Base-by-base conservation (phyloP, 129 eudicot species). In the Escallonia rubra region DNA sequence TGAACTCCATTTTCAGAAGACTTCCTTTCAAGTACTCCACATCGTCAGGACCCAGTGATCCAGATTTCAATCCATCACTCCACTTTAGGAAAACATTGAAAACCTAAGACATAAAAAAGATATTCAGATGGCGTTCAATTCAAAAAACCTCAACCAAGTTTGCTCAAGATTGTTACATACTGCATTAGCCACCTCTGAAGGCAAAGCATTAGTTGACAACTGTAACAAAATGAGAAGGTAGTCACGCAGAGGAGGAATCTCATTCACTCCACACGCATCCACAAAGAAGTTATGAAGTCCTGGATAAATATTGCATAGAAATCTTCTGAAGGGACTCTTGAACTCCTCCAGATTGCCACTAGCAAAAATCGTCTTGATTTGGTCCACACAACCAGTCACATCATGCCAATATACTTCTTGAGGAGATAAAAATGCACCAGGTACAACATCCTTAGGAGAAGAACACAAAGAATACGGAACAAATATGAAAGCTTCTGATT, bases 391-490 rank as follows among this genome's bases (percentile, higher is more conserved):
- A 72, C 82, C 84, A 57, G 82, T 82, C 10, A 73, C 72, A 75
- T 90, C 97, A 41, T 80, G 91, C 95, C 97, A 86, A 64, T 74
- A 86, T 15, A 87, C 95, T 66, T 86, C 91, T 43, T 52, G 77
- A 61, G 91, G 84, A 62, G 95, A 79, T 59, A 88, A 65, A 62
- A 88, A 73, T 41, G 56, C 73, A 76, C 98, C 98, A 66, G 89
- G 38, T 55, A 82, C 90, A 83, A 66, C 82, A 64, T 81, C 84
- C 72, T 84, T 87, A 67, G 57, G 74, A 14, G 65, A 67, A 11
- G 64, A 64, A 14, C 68, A 71, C 57, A 53, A 71, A 16, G 76
- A 60, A 64, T 44, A 64, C 10, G 98, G 98, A 78, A 89, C 76
- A 80, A 88, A 92, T 70, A 92, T 86, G 80, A 83, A 89, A 54